A percentile compares a stretch with the other conserved stretches of the same genome.
Evolutionary conservation across 2,329 filamentous ascomycete species (phyloP).

Genomic region (Cladophialophora bantiana): DNA sequence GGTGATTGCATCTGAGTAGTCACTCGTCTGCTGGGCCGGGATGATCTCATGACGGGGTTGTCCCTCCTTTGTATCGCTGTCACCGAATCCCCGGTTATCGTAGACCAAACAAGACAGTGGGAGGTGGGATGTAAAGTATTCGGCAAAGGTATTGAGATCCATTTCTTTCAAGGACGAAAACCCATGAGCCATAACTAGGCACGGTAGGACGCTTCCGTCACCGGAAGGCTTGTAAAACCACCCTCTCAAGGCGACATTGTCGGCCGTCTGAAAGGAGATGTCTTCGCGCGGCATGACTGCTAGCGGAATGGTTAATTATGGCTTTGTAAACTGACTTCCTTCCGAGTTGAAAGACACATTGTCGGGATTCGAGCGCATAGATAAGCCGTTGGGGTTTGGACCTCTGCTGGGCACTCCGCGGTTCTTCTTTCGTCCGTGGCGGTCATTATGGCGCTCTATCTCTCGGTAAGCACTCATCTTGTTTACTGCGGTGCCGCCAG

Average conservation of each 20-base stretch:
- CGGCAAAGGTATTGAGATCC: slow-evolving; percentile 25
- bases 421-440: too few relatives aligned
- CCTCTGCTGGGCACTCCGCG: too few relatives aligned
- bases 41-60: slow-evolving; percentile 45
- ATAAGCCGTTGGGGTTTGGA: too few relatives aligned
- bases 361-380: too few relatives aligned
- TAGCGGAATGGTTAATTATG: too few relatives aligned
- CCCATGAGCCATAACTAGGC: slow-evolving; percentile 31
- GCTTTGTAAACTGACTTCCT: too few relatives aligned
- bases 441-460: too few relatives aligned
- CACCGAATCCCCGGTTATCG: slow-evolving; percentile 44
- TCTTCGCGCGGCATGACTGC: background rate
- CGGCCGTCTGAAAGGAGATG: background rate
- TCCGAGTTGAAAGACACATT: too few relatives aligned
- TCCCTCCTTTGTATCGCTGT: slow-evolving; percentile 45
- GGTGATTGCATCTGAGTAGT: slow-evolving; percentile 48
- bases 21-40: slow-evolving; percentile 43
- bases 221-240: background rate
- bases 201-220: slow-evolving; percentile 8
- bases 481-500: too few relatives aligned
- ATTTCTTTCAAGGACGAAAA: slow-evolving; percentile 35
- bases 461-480: too few relatives aligned
- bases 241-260: background rate
- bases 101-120: slow-evolving; percentile 41
- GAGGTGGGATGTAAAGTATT: slow-evolving; percentile 27